Evolutionary conservation across 495 filamentous ascomycete genomes (phyloP), one percentile per base, ranked within the genome.

Genomic region (Penicillium atrosanguineum): DNA sequence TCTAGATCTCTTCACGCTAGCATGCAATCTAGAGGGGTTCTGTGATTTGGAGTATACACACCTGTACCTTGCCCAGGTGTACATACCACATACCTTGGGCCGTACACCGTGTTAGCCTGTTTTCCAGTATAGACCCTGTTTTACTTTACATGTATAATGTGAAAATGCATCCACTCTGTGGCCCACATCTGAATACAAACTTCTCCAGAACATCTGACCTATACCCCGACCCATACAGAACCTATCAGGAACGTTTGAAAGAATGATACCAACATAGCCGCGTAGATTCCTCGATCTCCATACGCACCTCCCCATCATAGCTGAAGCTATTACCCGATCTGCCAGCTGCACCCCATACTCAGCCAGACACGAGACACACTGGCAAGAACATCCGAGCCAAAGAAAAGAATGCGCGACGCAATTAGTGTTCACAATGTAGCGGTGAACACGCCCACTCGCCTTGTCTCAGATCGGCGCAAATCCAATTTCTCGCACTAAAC

Each of bases 1-100:
- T 71, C 64, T 64, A 63, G 69, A 68, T 63, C 62, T 68, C 62
- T 57, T 65, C 65, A 65, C 59, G 63, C 69, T 73, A 71, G 66
- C 61, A 68, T 67, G 60, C 49, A 69, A 71, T 75, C 57, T 65
- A 66, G 62, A 65, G 55, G 48, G 57, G 47, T 56, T 65, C 48
- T 53, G 57, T 38, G 58, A 60, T 64, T 61, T 56, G 60, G 51
- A 52, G 8, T 34, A 16, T 40, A 48, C 34, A 16, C 44, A 48
- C 34, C 6, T 42, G 29, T 51, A 7, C 12, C 23, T 25, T 23
- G n/a, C 23, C 23, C 23, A 37, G 34, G 19, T 19, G 15, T 11
- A 40, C n/a, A n/a, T n/a, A n/a, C n/a, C n/a, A 20, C 4, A 2
- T 37, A 12, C 5, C 38, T 20, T 4, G 38, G 16, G 9, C 38